phyloP scores from a whole-genome alignment of 768 basidiomycete species.

The Lactarius evosmus region DNA sequence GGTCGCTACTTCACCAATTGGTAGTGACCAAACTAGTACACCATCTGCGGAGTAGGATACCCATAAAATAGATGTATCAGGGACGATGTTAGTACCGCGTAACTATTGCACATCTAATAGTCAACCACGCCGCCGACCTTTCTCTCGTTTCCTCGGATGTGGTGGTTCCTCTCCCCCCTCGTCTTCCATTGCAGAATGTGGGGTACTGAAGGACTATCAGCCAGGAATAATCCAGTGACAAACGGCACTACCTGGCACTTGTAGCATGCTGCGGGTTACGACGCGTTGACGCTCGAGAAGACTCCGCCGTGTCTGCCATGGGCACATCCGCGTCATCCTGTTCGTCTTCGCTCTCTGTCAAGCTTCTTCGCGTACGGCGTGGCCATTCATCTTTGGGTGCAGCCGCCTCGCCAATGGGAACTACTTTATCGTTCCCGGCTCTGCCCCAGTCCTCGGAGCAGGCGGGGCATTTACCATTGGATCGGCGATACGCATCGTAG shows the following conservation, averaged over 20 bases:
- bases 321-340: slow-evolving; percentile 32
- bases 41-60: slow-evolving; percentile 18
- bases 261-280: slow-evolving; percentile 10
- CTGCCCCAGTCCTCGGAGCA: slow-evolving; percentile 61
- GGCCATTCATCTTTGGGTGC: slow-evolving; percentile 25
- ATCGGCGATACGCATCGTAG: slow-evolving; percentile 49
- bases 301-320: not conserved
- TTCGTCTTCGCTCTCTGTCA: slow-evolving; percentile 50
- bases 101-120: not conserved
- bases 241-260: slow-evolving; percentile 6
- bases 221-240: not conserved
- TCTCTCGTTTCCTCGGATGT: slow-evolving; percentile 30
- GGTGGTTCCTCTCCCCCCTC: slow-evolving; percentile 45
- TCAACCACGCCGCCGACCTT: slow-evolving; percentile 21
- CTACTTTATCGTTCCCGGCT: slow-evolving; percentile 45
- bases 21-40: slow-evolving; percentile 17
- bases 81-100: not conserved
- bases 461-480: slow-evolving; percentile 48
- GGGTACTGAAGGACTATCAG: slow-evolving; percentile 28
- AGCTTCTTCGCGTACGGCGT: slow-evolving; percentile 23
- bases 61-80: not conserved
- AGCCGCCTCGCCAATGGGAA: slow-evolving; percentile 58
- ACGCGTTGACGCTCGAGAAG: slow-evolving; percentile 13
- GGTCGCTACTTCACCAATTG: slow-evolving; percentile 35
- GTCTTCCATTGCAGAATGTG: slow-evolving; percentile 40